Evolutionary conservation across 2,329 filamentous ascomycete species (phyloP).

Genomic region (Orbilia brochopaga): DNA sequence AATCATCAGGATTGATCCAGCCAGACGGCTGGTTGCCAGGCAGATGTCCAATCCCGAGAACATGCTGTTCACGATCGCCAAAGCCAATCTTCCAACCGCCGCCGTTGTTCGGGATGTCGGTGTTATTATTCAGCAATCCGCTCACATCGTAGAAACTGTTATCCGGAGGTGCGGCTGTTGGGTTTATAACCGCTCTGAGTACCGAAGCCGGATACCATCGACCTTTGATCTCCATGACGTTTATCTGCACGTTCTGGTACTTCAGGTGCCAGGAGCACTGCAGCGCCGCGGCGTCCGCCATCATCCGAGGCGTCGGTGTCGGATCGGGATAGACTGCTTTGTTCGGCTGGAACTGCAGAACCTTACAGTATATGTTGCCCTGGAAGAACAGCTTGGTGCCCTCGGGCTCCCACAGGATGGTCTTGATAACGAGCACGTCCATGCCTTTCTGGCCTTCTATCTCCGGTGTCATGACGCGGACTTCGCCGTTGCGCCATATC

Average conservation of each 20-base stretch:
- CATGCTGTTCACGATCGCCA: slow-evolving; percentile 28
- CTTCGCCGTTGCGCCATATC: slow-evolving; percentile 48
- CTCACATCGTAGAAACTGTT: slow-evolving; percentile 46
- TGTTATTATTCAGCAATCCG: slow-evolving; percentile 43
- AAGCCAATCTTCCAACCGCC: slow-evolving; percentile 36
- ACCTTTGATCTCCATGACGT: slow-evolving; percentile 47
- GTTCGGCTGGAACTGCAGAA: slow-evolving; percentile 22
- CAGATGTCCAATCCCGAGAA: slow-evolving; percentile 48
- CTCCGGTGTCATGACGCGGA: slow-evolving; percentile 45
- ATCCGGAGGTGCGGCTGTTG: slow-evolving; percentile 35
- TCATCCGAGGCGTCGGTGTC: slow-evolving; percentile 40
- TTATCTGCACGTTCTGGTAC: slow-evolving; percentile 48
- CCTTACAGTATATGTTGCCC: slow-evolving; percentile 46
- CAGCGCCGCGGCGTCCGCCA: slow-evolving; percentile 33
- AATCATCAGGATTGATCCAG: slow-evolving; percentile 46
- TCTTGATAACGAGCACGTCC: slow-evolving; percentile 48
- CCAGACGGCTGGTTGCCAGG: slow-evolving; percentile 35
- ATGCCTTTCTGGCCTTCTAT: slow-evolving; percentile 47
- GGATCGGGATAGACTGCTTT: slow-evolving; percentile 32
- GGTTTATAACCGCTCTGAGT: slow-evolving; percentile 39
- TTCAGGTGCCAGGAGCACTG: slow-evolving; percentile 43
- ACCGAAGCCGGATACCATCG: slow-evolving; percentile 47
- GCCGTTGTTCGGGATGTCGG: slow-evolving; percentile 42
- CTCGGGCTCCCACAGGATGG: slow-evolving; percentile 20
- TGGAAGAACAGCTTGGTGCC: slow-evolving; percentile 26